Evolutionary conservation across 192 early-diverging fungal species (phyloP), one percentile per base, ranked within the genome.

Genomic region (Entrophospora sp.): DNA sequence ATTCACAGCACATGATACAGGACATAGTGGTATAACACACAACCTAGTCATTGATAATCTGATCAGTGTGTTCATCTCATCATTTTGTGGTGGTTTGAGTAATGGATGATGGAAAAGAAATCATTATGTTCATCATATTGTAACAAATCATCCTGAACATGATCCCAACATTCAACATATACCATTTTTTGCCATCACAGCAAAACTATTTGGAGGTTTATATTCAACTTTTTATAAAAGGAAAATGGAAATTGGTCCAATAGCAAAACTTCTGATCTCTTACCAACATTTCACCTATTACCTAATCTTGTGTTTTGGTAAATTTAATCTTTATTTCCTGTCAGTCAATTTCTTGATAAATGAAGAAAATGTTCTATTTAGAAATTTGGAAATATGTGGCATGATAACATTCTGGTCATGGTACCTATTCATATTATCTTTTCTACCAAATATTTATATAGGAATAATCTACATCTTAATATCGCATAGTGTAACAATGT

Each of bases 151-250:
- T 71, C 85, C 88, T 9, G 88, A 91, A 71, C 86, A 98, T 78
- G 96, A 98, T 75, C 96, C 96, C 0, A 94, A 98, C 73, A 95
- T 98, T 71, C 96, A 98, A 77, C 96, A 96, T 71, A 67, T 98
- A 75, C 96, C 96, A 37, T 96, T 98, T 79, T 84, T 96, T 69
- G 94, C 96, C 5, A 76, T 98, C 28, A 86, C 89, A 13, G 85
- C 87, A 35, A 74, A 82, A 27, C 84, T 95, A 69, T 86, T 93
- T 64, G 72, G 88, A 62, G 87, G 82, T 66, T 70, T 95, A 32
- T 94, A 90, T 74, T 98, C 96, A 20, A 83, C 88, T 24, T 98
- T 91, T 77, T 91, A 96, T 74, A 82, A 88, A 59, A 84, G 84
- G 58, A 72, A 79, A n/a, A 78, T 96, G 78, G 73, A 76, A 36